A percentile compares a stretch with the other conserved stretches of the same genome.
Evolutionary conservation across 148 eudicot genomes (phyloP).

Genomic region (Spergularia bocconei): DNA sequence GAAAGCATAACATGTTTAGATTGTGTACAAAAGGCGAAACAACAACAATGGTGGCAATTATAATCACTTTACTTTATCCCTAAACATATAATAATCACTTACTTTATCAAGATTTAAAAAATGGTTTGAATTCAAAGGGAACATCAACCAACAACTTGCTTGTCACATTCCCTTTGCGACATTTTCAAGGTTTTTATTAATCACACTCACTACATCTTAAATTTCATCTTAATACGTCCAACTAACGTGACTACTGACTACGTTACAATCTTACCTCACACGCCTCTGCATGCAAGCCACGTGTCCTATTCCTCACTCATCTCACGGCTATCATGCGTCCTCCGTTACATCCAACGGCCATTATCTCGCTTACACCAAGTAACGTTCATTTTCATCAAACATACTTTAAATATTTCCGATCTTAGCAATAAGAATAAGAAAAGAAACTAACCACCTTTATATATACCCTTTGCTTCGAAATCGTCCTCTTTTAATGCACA

Average conservation of each 20-base stretch:
- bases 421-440: too few species aligned
- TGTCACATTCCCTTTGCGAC: slow-evolving; percentile 20
- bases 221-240: background rate
- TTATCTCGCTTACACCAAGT: background rate
- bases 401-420: too few species aligned
- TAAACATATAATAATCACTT: too few species aligned
- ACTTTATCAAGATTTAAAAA: too few species aligned
- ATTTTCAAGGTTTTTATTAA: background rate
- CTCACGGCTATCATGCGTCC: background rate
- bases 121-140: background rate
- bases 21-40: too few species aligned
- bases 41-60: too few species aligned
- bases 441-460: too few species aligned
- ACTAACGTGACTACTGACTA: slow-evolving; percentile 20
- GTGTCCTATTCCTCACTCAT: slow-evolving; percentile 7
- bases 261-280: background rate
- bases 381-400: background rate
- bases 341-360: background rate
- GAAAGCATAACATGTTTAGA: too few species aligned
- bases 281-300: slow-evolving; percentile 24
- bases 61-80: too few species aligned
- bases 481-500: too few species aligned
- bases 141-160: background rate
- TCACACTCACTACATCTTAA: background rate
- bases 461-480: too few species aligned